These are phyloP conservation scores for Pseudopithomyces maydicus DNA, from an alignment of 2,329 filamentous ascomycete species.

Conservation along the genomic window DNA sequence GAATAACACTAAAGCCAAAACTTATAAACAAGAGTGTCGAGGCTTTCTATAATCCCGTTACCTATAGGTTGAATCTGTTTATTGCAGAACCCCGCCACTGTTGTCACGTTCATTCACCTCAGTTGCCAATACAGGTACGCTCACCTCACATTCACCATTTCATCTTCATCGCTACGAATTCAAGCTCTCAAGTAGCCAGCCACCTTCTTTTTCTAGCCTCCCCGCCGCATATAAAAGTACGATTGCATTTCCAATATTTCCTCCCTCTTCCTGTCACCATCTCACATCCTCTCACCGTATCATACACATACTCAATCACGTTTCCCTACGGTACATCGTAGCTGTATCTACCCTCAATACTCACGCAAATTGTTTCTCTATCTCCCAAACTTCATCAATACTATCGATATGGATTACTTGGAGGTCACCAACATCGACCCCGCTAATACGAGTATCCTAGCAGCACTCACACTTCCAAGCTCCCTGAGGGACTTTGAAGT, in stretches of 20 bases:
- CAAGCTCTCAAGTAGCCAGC: constrained; percentile 8
- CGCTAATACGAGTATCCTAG: constrained; percentile 3
- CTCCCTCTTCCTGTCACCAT: neutral
- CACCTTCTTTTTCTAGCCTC: constrained; percentile 8
- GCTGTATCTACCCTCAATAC: neutral
- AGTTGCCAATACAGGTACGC: constrained; percentile 20
- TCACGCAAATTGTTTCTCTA: constrained; percentile 8
- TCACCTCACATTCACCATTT: neutral
- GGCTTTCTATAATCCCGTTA: too few species aligned
- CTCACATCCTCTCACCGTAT: neutral
- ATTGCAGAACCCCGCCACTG: neutral
- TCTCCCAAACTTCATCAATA: neutral
- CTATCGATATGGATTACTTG: neutral
- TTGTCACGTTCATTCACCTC: constrained; percentile 14
- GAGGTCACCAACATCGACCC: constrained; percentile 1
- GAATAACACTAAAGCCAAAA: too few species aligned
- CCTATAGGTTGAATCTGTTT: neutral
- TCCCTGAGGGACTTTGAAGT: constrained; percentile 8
- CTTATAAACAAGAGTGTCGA: too few species aligned
- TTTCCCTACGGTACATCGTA: too few species aligned
- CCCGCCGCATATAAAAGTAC: neutral
- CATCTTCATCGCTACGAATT: neutral
- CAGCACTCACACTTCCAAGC: neutral
- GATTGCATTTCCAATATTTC: neutral
- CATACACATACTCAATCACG: neutral